These are phyloP conservation scores for Hypsizygus marmoreus DNA, from an alignment of 768 basidiomycete species.

Conservation along the genomic window DNA sequence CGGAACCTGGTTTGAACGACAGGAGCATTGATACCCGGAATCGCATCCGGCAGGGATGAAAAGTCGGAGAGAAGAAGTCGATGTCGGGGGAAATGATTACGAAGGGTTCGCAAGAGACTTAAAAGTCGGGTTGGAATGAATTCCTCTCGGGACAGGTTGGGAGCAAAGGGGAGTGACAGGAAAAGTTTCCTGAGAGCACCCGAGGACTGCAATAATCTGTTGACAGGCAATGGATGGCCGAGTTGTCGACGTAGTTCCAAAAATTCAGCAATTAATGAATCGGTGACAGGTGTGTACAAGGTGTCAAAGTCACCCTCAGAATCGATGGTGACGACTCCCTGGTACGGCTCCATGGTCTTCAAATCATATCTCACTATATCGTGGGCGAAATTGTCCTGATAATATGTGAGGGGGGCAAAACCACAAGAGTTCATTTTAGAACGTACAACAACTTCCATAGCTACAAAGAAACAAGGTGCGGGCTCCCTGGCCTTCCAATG, in stretches of 20 bases:
- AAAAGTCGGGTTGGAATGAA: constrained; percentile 92
- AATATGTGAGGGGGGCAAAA: not conserved
- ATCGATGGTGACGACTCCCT: constrained; percentile 81
- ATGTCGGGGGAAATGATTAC: constrained; percentile 86
- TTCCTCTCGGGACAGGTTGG: constrained; percentile 86
- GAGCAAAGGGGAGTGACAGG: constrained; percentile 77
- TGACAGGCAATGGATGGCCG: constrained; percentile 58
- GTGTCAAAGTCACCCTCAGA: constrained; percentile 79
- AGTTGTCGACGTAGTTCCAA: constrained; percentile 67
- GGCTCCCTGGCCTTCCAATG: constrained; percentile 76
- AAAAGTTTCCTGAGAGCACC: constrained; percentile 65
- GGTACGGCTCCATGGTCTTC: constrained; percentile 76
- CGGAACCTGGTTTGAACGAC: constrained; percentile 94
- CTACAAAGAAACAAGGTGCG: constrained; percentile 90
- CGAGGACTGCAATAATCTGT: constrained; percentile 54
- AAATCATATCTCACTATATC: constrained; percentile 92
- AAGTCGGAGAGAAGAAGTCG: constrained; percentile 96
- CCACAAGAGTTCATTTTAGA: not conserved
- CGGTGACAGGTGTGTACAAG: constrained; percentile 80
- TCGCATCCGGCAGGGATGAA: constrained; percentile 80
- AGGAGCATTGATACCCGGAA: constrained; percentile 77
- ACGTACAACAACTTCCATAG: constrained; percentile 93
- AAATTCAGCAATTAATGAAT: constrained; percentile 81
- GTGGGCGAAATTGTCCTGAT: constrained; percentile 93
- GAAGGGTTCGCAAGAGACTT: constrained; percentile 79